Evolutionary conservation across 148 eudicot species (phyloP).

Genomic region (Fagopyrum esculentum): DNA sequence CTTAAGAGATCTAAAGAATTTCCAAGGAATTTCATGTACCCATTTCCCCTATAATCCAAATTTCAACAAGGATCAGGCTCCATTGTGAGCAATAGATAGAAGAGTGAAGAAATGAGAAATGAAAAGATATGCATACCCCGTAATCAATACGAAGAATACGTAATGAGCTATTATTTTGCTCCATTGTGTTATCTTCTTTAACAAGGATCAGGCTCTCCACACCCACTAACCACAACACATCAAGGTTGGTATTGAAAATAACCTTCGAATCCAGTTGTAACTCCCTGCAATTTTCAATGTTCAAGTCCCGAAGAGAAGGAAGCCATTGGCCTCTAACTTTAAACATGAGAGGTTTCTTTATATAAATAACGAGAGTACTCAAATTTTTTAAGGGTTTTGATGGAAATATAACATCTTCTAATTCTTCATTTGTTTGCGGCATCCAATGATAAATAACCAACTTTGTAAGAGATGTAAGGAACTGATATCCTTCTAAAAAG

Average conservation of each 20-base stretch:
- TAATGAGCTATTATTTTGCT: neutral
- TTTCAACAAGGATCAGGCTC: neutral
- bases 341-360: neutral
- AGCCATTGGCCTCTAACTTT: neutral
- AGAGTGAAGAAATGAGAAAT: neutral
- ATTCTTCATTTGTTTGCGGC: neutral
- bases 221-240: neutral
- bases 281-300: neutral
- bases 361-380: neutral
- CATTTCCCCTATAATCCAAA: neutral
- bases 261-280: neutral
- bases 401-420: neutral
- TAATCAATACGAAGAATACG: accelerated
- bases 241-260: neutral
- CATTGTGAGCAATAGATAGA: neutral
- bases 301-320: neutral
- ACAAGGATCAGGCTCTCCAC: neutral
- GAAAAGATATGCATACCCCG: neutral
- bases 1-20: neutral
- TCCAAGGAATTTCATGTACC: neutral
- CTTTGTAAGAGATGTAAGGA: neutral
- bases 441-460: neutral
- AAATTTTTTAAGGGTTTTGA: neutral
- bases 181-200: neutral
- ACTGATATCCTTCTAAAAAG: neutral